Conservation (phyloP, 2,329 filamentous ascomycete species). For the Stemphylium vesicarium region DNA sequence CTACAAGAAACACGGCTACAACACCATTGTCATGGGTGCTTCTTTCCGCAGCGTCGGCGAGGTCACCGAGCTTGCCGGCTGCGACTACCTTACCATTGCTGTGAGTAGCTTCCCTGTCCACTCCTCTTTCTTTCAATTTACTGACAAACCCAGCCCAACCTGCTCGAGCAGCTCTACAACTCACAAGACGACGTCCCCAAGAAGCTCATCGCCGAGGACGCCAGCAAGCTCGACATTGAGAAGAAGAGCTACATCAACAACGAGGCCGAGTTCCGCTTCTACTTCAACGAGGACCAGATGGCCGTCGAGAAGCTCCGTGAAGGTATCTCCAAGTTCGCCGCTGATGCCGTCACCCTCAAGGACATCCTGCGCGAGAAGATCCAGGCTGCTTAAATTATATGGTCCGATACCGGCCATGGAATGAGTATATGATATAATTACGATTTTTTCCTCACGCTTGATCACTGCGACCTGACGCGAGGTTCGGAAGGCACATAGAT, state of each 20-base stretch:
- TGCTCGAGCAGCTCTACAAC: conserved; percentile 93
- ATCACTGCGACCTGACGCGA: conserved; percentile 8
- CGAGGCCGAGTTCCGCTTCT: conserved; percentile 93
- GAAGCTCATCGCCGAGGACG: conserved; percentile 81
- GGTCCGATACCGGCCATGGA: conserved; percentile 35
- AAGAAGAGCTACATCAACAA: conserved; percentile 91
- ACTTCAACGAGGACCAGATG: conserved; percentile 99
- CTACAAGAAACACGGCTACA: conserved; percentile 99
- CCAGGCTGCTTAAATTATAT: conserved; percentile 40
- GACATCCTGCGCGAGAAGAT: conserved; percentile 89
- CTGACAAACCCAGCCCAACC: conserved; percentile 69
- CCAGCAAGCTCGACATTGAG: conserved; percentile 73
- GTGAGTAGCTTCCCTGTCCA: conserved; percentile 58
- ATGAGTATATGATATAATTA: conserved; percentile 31
- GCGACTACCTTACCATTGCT: conserved; percentile 98
- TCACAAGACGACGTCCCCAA: conserved; percentile 80
- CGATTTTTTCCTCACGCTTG: conserved; percentile 15
- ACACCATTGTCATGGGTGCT: conserved; percentile 99
- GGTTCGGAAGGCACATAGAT: conserved; percentile 16
- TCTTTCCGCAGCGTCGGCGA: conserved; percentile 96
- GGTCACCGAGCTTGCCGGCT: conserved; percentile 97
- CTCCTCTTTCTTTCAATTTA: neutral
- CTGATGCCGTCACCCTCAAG: conserved; percentile 94
- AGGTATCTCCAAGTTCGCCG: conserved; percentile 99
- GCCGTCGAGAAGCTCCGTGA: conserved; percentile 98